A percentile compares a stretch with the other conserved stretches of the same genome.
phyloP scores from a whole-genome alignment of 139 green algal species.

The Ettlia oleoabundans region DNA sequence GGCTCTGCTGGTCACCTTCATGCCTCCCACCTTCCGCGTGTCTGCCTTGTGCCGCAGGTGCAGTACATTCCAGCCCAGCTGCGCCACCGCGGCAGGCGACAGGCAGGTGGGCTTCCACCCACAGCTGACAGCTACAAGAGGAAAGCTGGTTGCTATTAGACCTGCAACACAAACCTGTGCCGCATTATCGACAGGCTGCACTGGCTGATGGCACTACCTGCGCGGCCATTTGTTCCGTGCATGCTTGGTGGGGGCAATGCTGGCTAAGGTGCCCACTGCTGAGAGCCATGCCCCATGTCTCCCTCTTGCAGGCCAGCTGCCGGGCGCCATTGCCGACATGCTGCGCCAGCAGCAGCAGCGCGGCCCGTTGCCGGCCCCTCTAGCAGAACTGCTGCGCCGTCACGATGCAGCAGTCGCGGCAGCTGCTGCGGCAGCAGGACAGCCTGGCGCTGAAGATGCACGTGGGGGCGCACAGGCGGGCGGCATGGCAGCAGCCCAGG shows the following conservation, averaged over 20 bases:
- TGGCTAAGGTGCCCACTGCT: too few species aligned
- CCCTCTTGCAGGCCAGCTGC: neutral
- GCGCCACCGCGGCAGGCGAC: constrained; percentile 11
- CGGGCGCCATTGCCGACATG: constrained; percentile 5
- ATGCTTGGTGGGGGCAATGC: too few species aligned
- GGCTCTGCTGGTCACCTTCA: neutral
- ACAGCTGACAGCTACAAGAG: too few species aligned
- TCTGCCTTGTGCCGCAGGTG: neutral
- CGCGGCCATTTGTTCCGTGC: neutral
- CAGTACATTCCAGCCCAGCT: constrained; percentile 2
- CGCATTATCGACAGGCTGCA: too few species aligned
- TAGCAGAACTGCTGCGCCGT: neutral
- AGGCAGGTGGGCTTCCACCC: neutral
- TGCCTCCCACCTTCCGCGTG: too few species aligned
- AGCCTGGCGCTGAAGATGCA: constrained; percentile 7
- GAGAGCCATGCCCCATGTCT: neutral
- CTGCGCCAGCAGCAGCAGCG: constrained; percentile 32
- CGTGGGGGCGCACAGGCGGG: neutral
- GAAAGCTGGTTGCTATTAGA: too few species aligned
- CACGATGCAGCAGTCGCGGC: constrained; percentile 18
- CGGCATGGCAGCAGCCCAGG: neutral
- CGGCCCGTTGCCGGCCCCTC: neutral
- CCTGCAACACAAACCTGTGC: too few species aligned
- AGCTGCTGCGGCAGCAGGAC: constrained; percentile 6
- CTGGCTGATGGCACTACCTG: too few species aligned